These are phyloP conservation scores for Pythium aphanidermatum DNA, from an alignment of 352 stramenopile species.

Conservation along the genomic window DNA sequence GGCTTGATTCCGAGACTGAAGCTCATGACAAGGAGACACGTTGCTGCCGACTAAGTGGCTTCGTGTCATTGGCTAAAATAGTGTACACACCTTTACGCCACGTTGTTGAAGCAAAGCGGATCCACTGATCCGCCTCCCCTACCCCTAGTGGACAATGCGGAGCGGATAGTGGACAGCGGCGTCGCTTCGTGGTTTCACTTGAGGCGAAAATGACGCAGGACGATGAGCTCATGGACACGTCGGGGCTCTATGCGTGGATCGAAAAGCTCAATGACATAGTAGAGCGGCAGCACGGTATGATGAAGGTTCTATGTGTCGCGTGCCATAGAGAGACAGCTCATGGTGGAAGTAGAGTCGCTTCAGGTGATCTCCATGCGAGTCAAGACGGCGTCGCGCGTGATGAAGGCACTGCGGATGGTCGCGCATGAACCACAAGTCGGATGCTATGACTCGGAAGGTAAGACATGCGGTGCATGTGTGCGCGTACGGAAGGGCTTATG, in stretches of 20 bases:
- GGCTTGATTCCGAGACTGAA: too few species aligned
- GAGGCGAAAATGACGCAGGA: background rate
- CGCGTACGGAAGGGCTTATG: background rate
- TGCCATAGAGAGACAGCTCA: background rate
- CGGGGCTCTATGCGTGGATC: conserved; percentile 24
- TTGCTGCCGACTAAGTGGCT: conserved; percentile 26
- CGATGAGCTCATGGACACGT: conserved; percentile 3
- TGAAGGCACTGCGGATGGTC: conserved; percentile 2
- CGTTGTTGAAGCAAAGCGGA: conserved; percentile 10
- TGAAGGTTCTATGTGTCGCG: background rate
- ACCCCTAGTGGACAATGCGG: too few species aligned
- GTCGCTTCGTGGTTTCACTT: background rate
- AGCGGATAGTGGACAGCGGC: too few species aligned
- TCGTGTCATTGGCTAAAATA: conserved; percentile 37
- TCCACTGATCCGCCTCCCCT: conserved; percentile 2
- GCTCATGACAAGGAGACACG: conserved; percentile 7
- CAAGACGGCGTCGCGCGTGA: conserved; percentile 6
- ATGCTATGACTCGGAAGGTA: background rate
- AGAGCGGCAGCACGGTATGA: conserved; percentile 13
- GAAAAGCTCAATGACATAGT: conserved; percentile 34
- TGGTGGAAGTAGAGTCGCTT: conserved; percentile 2
- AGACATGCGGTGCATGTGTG: background rate
- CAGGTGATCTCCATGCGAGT: conserved; percentile 5
- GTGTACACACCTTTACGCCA: too few species aligned
- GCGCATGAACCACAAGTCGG: background rate